A percentile compares a stretch with the other conserved stretches of the same genome.
phyloP scores from a whole-genome alignment of 192 early-diverging fungal species.

The Coemansia reversa region DNA sequence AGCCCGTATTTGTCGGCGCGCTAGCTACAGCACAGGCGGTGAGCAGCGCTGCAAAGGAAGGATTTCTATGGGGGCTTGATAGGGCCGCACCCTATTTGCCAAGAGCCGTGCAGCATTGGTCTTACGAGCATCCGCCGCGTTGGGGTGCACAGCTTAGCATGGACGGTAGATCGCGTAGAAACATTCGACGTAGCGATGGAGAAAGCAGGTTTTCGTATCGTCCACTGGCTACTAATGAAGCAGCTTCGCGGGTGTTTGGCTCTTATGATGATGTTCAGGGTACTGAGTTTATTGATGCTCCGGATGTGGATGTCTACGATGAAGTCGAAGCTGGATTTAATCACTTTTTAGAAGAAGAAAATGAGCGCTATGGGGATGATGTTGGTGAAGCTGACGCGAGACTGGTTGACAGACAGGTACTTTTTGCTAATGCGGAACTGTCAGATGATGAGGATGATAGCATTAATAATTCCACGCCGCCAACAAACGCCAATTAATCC shows the following conservation, averaged over 20 bases:
- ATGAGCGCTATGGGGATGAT: background rate
- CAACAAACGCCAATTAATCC: background rate
- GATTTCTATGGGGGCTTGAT: constrained; percentile 41
- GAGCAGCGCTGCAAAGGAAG: constrained; percentile 31
- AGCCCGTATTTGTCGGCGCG: constrained; percentile 45
- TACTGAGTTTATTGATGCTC: constrained; percentile 7
- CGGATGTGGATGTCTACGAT: constrained; percentile 40
- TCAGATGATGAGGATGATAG: constrained; percentile 36
- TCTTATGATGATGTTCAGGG: constrained; percentile 10
- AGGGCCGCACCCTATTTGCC: constrained; percentile 47
- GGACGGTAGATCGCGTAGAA: constrained; percentile 31
- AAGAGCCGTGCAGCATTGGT: constrained; percentile 41
- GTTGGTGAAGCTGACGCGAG: constrained; percentile 31
- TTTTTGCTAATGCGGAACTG: constrained; percentile 49
- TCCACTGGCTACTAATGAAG: constrained; percentile 34
- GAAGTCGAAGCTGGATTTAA: constrained; percentile 51
- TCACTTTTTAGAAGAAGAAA: constrained; percentile 50
- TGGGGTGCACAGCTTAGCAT: constrained; percentile 37
- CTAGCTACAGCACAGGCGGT: constrained; percentile 36
- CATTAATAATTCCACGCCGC: background rate
- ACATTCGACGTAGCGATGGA: constrained; percentile 19
- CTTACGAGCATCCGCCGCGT: constrained; percentile 50
- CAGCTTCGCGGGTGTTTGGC: constrained; percentile 19
- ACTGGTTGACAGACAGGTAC: constrained; percentile 40
- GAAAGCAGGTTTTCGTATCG: constrained; percentile 32